Percentiles rank a stretch among this genome's conserved stretches.
phyloP scores from a whole-genome alignment of 768 basidiomycete species.

The Chiua virens region DNA sequence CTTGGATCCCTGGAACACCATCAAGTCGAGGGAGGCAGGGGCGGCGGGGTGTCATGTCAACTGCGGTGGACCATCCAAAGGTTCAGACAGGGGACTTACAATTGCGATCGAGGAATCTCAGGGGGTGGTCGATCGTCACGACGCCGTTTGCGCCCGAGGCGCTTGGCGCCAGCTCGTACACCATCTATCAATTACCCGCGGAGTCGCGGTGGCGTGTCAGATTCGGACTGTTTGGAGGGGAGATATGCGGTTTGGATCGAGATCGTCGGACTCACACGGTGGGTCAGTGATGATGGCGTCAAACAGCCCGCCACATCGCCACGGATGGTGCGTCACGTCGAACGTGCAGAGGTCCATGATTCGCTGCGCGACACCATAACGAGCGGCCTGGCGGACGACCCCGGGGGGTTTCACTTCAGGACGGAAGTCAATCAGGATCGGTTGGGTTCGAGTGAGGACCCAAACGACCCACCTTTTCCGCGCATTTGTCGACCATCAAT shows the following conservation, averaged over 20 bases:
- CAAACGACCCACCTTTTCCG: slow-evolving; percentile 65
- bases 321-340: slow-evolving; percentile 88
- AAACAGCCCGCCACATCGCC: slow-evolving; percentile 85
- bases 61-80: no score
- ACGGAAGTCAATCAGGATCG: neutral
- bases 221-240: neutral
- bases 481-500: slow-evolving; percentile 98
- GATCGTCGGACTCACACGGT: slow-evolving; percentile 61
- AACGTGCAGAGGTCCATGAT: slow-evolving; percentile 89
- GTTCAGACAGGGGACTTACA: neutral
- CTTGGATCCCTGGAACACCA: slow-evolving; percentile 35
- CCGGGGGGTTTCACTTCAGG: slow-evolving; percentile 53
- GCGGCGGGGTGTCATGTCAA: no score
- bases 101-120: slow-evolving; percentile 43
- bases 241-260: neutral
- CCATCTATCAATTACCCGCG: slow-evolving; percentile 57
- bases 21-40: neutral
- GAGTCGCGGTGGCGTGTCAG: slow-evolving; percentile 2
- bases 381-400: slow-evolving; percentile 73
- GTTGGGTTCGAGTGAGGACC: neutral
- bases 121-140: slow-evolving; percentile 28
- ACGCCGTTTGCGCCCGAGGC: slow-evolving; percentile 66
- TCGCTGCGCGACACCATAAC: slow-evolving; percentile 74
- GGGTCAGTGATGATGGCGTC: slow-evolving; percentile 96
- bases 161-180: slow-evolving; percentile 85